Evolutionary conservation across 495 filamentous ascomycete species (phyloP), one percentile per base, ranked within the genome.

Genomic region (Talaromyces borbonicus): DNA sequence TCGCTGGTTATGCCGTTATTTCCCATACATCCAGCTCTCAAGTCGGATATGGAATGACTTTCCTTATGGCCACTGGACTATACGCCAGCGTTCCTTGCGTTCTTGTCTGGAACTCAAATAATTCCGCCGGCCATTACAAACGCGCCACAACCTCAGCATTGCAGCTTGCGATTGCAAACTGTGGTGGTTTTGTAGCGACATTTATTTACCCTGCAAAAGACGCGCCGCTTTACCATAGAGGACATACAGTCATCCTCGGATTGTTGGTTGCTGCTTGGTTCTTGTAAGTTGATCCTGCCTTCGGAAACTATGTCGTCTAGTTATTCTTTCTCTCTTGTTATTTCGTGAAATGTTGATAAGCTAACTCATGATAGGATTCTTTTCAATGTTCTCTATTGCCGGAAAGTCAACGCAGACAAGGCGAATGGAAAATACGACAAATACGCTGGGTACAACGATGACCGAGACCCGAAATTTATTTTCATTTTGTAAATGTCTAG

Each of bases 321-420:
- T n/a, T n/a, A n/a, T n/a, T n/a, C n/a, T n/a, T n/a, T n/a, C n/a
- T n/a, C n/a, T n/a, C 22, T 11, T 29, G 26, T 2, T 22, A 18
- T 9, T 19, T 33, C 30, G 18, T 27, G 22, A 9, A 27, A 20
- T n/a, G n/a, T n/a, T 12, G 18, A 4, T 8, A 7, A 20, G 15
- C 48, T 51, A 38, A 41, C 43, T 42, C 26, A 39, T 8, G 11
- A 18, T 15, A 83, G 79, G 50, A 70, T 85, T 45, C 54, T 80
- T 3, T 57, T 65, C 37, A 85, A 85, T 57, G 74, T 84, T 12
- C 55, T 83, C 0, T 82, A 77, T 56, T 83, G 79, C 50, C 64
- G 60, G 44, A 84, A 83, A 57, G 68, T 83, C 32, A 85, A 85
- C 54, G 62, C 66, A 5, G 80, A 83, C 52, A 85, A 84, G 62